Evolutionary conservation across 208 protist genomes (phyloP).

Genomic region (Acanthamoeba sp.): DNA sequence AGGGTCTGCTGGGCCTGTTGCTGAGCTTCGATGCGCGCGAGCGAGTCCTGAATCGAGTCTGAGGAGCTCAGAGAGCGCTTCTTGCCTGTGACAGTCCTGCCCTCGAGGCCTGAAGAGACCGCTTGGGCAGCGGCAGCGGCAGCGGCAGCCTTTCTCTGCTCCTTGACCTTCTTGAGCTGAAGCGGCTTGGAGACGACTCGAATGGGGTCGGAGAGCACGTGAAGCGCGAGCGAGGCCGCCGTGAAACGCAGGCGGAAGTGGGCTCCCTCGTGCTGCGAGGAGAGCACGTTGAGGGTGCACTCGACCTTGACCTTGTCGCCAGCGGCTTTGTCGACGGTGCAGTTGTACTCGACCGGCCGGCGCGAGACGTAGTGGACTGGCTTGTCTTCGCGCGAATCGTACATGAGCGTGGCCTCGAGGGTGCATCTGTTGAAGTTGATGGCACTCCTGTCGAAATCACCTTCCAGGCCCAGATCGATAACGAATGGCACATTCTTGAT

Average conservation of each 20-base stretch:
- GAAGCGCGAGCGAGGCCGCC: background rate
- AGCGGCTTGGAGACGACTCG: slow-evolving; percentile 42
- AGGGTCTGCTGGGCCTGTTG: slow-evolving; percentile 36
- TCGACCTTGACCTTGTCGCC: background rate
- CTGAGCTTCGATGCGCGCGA: slow-evolving; percentile 46
- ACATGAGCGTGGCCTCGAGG: slow-evolving; percentile 36
- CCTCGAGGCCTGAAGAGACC: too few relatives aligned
- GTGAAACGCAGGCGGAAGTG: slow-evolving; percentile 43
- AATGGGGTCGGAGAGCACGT: slow-evolving; percentile 10
- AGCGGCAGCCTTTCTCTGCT: background rate
- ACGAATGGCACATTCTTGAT: slow-evolving; percentile 22
- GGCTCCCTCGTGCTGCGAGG: slow-evolving; percentile 45
- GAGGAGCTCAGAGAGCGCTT: background rate
- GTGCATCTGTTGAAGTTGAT: slow-evolving; percentile 54
- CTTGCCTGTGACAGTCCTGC: background rate
- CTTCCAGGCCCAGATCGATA: background rate
- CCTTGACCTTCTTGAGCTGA: slow-evolving; percentile 40
- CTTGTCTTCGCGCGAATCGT: slow-evolving; percentile 36
- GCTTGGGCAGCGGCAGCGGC: background rate
- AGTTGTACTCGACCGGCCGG: slow-evolving; percentile 53
- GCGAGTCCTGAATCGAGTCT: background rate
- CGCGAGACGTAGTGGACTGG: slow-evolving; percentile 36
- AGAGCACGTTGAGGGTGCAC: slow-evolving; percentile 47
- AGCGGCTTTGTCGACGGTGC: background rate
- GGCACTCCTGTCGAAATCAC: background rate